Percentiles rank a stretch among this genome's conserved stretches.
phyloP scores from a whole-genome alignment of 2,329 filamentous ascomycete genomes.

The Cryphonectria carpinicola region DNA sequence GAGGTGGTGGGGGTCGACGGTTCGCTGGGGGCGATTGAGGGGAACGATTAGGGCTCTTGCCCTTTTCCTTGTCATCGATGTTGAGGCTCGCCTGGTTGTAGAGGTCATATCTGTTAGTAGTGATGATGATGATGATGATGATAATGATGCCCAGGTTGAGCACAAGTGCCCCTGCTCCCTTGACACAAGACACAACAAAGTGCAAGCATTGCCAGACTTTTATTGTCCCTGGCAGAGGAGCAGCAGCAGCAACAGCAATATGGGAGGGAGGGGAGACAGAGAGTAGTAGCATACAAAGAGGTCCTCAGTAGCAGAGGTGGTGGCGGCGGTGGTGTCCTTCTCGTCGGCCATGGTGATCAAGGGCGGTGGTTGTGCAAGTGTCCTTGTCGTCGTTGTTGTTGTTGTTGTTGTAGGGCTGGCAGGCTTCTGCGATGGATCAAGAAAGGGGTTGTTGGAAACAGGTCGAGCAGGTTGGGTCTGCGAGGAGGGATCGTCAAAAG shows the following conservation, averaged over 20 bases:
- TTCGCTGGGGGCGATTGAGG: constrained; percentile 41
- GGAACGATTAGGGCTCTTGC: constrained; percentile 39
- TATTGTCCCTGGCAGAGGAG: too few relatives aligned
- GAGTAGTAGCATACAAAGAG: constrained; percentile 70
- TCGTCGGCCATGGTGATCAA: constrained; percentile 54
- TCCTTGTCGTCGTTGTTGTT: background rate
- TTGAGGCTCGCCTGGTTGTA: constrained; percentile 65
- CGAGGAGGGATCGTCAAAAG: constrained; percentile 62
- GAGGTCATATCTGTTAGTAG: constrained; percentile 37
- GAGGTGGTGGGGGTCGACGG: constrained; percentile 44
- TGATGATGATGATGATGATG: background rate
- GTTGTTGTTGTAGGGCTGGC: constrained; percentile 28
- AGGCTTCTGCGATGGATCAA: constrained; percentile 56
- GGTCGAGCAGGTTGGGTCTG: constrained; percentile 48
- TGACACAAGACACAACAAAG: constrained; percentile 11
- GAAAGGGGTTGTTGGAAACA: constrained; percentile 75
- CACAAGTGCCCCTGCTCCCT: background rate
- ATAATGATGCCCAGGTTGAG: background rate
- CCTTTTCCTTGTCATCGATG: constrained; percentile 66
- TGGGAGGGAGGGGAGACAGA: background rate
- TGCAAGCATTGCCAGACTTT: background rate
- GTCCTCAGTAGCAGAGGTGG: constrained; percentile 65
- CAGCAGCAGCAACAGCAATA: too few relatives aligned
- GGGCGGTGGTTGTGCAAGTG: constrained; percentile 42
- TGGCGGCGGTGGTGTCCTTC: constrained; percentile 43